Base-by-base conservation (phyloP, 257 asterid species). In the Cruciata laevipes region DNA sequence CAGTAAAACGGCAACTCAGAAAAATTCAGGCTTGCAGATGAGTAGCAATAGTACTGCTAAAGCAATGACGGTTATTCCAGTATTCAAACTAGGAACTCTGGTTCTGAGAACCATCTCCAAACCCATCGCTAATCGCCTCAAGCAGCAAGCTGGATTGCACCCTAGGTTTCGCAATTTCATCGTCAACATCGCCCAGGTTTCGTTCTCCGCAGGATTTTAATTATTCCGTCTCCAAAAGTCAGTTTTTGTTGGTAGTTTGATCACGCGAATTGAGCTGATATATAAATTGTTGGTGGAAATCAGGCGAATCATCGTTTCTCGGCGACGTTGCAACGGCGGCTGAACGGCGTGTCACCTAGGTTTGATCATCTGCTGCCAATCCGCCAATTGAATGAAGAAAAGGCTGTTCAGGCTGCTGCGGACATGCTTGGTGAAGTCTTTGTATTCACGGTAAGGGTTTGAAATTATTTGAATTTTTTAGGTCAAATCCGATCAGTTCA, bases 341-440 rank as follows among this genome's bases (percentile, higher is more conserved):
- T 88, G 63, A 82, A 86, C 74, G 91, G 91, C 24, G 86, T 65
- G 63, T 81, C 90, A 63, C 81, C 86, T 0, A 25, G 24, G 21
- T 61, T 61, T 61, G 79, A 88, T 80, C 55, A 47, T 16, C 55
- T 47, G 6, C 85, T 85, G 49, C 81, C 72, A 1, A 91, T 91
- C 76, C 97, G 86, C 68, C 95, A 95, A 35, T 79, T 91, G 74
- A 79, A 91, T 77, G 95, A 88, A 78, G 97, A 86, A 57, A 89
- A 77, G 69, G 96, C 96, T 40, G 95, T 91, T 44, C 91, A 91
- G 77, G 89, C 83, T 78, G 97, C 96, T 69, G 96, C 91, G 25
- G 95, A 86, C 68, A 85, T 88, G 65, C 73, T 86, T 32, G 93
- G 96, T 37, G 95, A 91, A 77, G 72, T 86, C 44, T 91, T 88